A percentile compares a stretch with the other conserved stretches of the same genome.
Evolutionary conservation across 352 stramenopile genomes (phyloP).

Genomic region (Globisporangium acanthophoron): DNA sequence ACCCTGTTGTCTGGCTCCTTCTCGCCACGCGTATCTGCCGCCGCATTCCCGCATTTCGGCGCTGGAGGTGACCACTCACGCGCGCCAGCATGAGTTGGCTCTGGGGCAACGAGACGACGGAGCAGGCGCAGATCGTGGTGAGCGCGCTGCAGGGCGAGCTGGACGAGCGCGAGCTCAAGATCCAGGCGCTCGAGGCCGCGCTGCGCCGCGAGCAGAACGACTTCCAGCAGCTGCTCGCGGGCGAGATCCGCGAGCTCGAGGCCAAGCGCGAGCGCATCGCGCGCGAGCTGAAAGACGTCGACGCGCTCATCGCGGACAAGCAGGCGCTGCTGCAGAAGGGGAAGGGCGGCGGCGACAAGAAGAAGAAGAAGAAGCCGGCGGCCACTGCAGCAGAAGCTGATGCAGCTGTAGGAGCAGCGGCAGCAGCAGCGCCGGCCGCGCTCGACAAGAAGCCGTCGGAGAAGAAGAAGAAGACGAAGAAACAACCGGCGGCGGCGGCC

Average conservation of each 20-base stretch:
- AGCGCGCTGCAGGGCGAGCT: conserved; percentile 74
- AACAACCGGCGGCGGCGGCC: not conserved
- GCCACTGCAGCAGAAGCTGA: not conserved
- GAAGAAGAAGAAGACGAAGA: conserved; percentile 24
- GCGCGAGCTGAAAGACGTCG: conserved; percentile 14
- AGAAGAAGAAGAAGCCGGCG: conserved; percentile 8
- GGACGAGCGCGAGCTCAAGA: conserved; percentile 77
- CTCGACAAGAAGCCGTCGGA: conserved; percentile 33
- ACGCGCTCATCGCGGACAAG: conserved; percentile 54
- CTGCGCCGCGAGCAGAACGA: conserved; percentile 74
- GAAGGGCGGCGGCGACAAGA: conserved; percentile 30
- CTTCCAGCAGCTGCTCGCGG: conserved; percentile 45
- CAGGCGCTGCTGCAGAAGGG: conserved; percentile 46
- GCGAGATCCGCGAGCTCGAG: conserved; percentile 69
- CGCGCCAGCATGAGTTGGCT: conserved; percentile 57
- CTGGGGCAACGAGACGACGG: conserved; percentile 80
- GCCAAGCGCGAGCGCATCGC: conserved; percentile 30
- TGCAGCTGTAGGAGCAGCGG: not conserved
- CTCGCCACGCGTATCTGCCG: not conserved
- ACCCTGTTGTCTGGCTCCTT: not conserved
- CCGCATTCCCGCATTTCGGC: not conserved
- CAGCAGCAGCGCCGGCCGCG: conserved; percentile 2
- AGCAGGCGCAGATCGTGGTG: conserved; percentile 83
- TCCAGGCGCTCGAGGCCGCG: conserved; percentile 69
- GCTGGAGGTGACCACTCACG: not conserved